These are phyloP conservation scores for Irineochytrium annulatum DNA, from an alignment of 192 early-diverging fungal species.

Conservation along the genomic window DNA sequence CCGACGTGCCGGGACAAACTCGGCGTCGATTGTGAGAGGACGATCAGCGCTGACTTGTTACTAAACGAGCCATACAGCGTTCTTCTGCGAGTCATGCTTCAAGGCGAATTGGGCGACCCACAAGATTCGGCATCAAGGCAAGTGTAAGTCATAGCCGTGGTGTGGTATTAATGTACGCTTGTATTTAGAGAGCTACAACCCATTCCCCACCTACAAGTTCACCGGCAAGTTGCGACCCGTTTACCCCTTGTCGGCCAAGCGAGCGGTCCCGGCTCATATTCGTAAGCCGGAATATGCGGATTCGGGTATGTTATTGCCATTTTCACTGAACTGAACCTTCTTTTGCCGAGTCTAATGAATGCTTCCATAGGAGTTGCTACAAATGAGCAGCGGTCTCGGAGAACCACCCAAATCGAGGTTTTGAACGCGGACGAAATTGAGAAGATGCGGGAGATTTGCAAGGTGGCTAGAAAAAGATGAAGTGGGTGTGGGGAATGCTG, in stretches of 20 bases:
- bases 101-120: constrained; percentile 44
- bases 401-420: constrained; percentile 63
- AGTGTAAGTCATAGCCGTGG: neutral
- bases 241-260: constrained; percentile 42
- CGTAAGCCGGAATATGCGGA: constrained; percentile 42
- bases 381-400: constrained; percentile 70
- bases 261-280: constrained; percentile 37
- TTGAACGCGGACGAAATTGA: constrained; percentile 71
- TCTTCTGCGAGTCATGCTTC: constrained; percentile 39
- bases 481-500: neutral
- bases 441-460: constrained; percentile 73
- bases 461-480: constrained; percentile 33
- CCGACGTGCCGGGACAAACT: constrained; percentile 26
- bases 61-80: constrained; percentile 8
- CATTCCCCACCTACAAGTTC: constrained; percentile 42
- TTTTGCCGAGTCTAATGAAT: neutral
- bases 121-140: constrained; percentile 39
- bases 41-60: neutral
- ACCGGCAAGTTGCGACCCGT: constrained; percentile 48
- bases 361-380: constrained; percentile 71
- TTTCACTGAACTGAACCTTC: neutral
- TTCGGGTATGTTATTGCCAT: neutral
- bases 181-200: constrained; percentile 28
- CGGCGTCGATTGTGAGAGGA: constrained; percentile 8
- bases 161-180: neutral